phyloP scores from a whole-genome alignment of 805 yeast species.

The Dipodascus geniculatus region DNA sequence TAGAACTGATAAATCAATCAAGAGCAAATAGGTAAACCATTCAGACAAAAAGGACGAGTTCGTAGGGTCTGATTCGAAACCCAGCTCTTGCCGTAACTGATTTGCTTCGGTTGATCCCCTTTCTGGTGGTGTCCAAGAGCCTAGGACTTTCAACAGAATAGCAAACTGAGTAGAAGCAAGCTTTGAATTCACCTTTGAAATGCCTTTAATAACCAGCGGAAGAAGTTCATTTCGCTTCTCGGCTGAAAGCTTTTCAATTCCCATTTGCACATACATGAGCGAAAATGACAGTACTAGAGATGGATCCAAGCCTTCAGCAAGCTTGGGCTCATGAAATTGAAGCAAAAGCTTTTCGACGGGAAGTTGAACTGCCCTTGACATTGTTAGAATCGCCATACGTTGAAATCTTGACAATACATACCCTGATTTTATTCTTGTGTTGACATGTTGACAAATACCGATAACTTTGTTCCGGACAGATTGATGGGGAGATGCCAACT shows the following conservation, averaged over 20 bases:
- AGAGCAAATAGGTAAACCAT: constrained; percentile 43
- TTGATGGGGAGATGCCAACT: constrained; percentile 58
- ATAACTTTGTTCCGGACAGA: constrained; percentile 58
- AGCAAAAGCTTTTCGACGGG: constrained; percentile 53
- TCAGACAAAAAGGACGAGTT: constrained; percentile 37
- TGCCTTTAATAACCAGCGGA: constrained; percentile 37
- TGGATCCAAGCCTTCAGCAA: constrained; percentile 14
- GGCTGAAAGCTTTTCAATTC: constrained; percentile 40
- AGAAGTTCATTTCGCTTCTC: constrained; percentile 30
- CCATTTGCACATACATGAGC: constrained; percentile 55
- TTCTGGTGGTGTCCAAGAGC: constrained; percentile 38
- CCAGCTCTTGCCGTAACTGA: constrained; percentile 24
- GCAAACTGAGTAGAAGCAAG: constrained; percentile 47
- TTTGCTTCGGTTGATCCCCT: constrained; percentile 34
- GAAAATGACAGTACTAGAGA: constrained; percentile 13
- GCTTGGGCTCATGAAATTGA: constrained; percentile 51
- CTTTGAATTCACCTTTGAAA: constrained; percentile 31
- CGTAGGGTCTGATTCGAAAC: constrained; percentile 24
- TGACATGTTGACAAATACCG: constrained; percentile 52
- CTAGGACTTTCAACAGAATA: constrained; percentile 44
- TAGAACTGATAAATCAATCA: constrained; percentile 35
- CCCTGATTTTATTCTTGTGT: constrained; percentile 48
- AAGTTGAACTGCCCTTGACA: constrained; percentile 31
- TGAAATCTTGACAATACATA: constrained; percentile 11
- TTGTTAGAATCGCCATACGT: too few relatives aligned